Base-by-base conservation (phyloP, 148 eudicot species). In the Simmondsia chinensis region DNA sequence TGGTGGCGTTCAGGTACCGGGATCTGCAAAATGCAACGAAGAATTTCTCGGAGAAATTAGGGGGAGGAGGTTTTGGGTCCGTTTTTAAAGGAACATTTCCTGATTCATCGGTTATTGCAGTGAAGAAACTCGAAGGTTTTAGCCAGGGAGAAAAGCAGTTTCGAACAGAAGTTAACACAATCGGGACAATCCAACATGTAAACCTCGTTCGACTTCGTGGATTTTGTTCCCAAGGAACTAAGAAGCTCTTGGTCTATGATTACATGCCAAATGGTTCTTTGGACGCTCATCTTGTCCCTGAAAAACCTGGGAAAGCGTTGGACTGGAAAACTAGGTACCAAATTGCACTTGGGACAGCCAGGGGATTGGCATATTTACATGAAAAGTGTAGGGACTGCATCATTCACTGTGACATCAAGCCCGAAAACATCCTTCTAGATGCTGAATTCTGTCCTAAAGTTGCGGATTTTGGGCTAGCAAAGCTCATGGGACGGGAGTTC, bases 401-500 rank as follows among this genome's bases (percentile, higher is more conserved):
- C 25, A 79, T 79, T 9, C 87, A 75, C 57, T 79, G 86, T 25
- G 87, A 79, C 46, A 72, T 79, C 33, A 79, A 79, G 45, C 87
- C 87, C 9, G 78, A 79, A 50, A 79, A 79, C 64, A 68, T 79
- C 41, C 70, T 79, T 26, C 44, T 74, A 5, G 78, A 74, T 33
- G 50, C 38, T 2, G 71, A 75, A 16, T 61, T 68, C 3, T 55
- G 54, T 26, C 69, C 87, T 2, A 71, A 71, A 52, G 74, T 74
- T 4, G 75, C 80, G 2, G 87, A 79, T 59, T 79, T 79, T 20
- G 87, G 87, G 16, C 34, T 74, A 14, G 81, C 87, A 23, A 79
- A 79, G 73, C 78, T 79, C 8, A 21, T 80, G 2, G 87, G 82
- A 22, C 60, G 79, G n/a, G 82, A 80, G 7, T 80, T 75, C 28